A percentile compares a stretch with the other conserved stretches of the same genome.
phyloP scores from a whole-genome alignment of 495 filamentous ascomycete species.

The Penicillium soppii region DNA sequence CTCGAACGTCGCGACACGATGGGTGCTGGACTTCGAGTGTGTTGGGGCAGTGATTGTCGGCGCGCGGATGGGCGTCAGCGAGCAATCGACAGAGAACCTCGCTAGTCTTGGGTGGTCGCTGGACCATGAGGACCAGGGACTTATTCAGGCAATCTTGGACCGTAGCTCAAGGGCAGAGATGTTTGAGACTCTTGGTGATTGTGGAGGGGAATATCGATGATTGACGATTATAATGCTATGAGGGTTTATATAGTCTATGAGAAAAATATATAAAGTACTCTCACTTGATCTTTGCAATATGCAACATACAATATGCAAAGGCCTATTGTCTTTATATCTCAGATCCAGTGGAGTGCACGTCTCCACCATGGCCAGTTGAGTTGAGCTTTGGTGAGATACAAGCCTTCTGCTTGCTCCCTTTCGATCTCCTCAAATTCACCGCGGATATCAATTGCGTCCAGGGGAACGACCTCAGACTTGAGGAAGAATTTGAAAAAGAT shows the following conservation, averaged over 20 bases:
- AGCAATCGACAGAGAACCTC: conserved; percentile 36
- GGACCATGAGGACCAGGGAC: conserved; percentile 21
- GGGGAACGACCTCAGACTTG: conserved; percentile 6
- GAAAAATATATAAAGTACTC: not conserved
- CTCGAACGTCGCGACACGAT: conserved; percentile 37
- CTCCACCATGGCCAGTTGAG: conserved; percentile 3
- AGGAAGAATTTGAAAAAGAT: conserved; percentile 11
- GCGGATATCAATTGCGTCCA: conserved; percentile 3
- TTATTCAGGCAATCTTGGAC: conserved; percentile 21
- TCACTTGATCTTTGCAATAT: no score
- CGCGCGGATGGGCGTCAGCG: conserved; percentile 35
- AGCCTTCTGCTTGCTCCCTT: not conserved
- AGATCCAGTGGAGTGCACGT: not conserved
- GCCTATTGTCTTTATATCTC: no score
- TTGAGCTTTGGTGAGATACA: not conserved
- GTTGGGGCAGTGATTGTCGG: conserved; percentile 45
- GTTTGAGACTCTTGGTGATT: conserved; percentile 42
- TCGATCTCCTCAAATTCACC: conserved; percentile 1
- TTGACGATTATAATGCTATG: not conserved
- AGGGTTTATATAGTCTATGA: not conserved
- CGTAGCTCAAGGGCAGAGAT: conserved; percentile 19
- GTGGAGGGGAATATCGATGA: conserved; percentile 41
- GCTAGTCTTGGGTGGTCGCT: conserved; percentile 31
- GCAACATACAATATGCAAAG: no score
- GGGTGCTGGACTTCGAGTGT: conserved; percentile 38